Base-by-base conservation (phyloP, 257 asterid species). In the Solanum sitiens region DNA sequence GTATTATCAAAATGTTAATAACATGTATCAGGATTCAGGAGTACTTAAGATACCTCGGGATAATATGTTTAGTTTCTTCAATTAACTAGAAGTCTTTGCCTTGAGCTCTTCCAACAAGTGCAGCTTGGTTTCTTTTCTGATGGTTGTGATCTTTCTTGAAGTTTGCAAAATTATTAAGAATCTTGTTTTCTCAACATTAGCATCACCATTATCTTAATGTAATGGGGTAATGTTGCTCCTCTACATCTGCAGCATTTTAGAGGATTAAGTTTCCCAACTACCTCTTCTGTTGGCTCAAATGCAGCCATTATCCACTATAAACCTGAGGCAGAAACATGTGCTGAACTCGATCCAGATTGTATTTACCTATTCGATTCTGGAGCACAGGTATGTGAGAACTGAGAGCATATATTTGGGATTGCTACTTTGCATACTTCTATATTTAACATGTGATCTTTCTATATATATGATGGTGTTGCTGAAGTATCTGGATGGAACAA, bases 401-500 rank as follows among this genome's bases (percentile, higher is more conserved):
- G 56, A 40, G 83, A 76, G 45, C 37, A 76, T 40, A 40, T 76
- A 42, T 76, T 76, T 23, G 50, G 23, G 61, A 42, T 42, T 12
- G 20, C 83, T 76, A 76, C 83, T 76, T 12, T 42, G 45, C 61
- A 23, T 76, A 40, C 23, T 76, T 42, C 23, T 76, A n/a, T 76
- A 76, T 42, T n/a, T 76, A 76, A 42, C 59, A 42, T 76, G 35
- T 76, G 13, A 4, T 42, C 61, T 42, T 76, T 40, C 35, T 42
- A 76, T 42, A 13, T 42, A 40, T 76, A 40, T 76, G 83, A 70
- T 39, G 42, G 39, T 90, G 56, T 88, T 56, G 77, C 88, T 92
- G 79, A 87, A 97, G 99, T 97, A 95, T 90, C 89, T 94, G 88
- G 99, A 97, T 90, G 99, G 99, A 91, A 95, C 99, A 93, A 97